phyloP scores from a whole-genome alignment of 177 flowering plant species.

The Telopea speciosissima region DNA sequence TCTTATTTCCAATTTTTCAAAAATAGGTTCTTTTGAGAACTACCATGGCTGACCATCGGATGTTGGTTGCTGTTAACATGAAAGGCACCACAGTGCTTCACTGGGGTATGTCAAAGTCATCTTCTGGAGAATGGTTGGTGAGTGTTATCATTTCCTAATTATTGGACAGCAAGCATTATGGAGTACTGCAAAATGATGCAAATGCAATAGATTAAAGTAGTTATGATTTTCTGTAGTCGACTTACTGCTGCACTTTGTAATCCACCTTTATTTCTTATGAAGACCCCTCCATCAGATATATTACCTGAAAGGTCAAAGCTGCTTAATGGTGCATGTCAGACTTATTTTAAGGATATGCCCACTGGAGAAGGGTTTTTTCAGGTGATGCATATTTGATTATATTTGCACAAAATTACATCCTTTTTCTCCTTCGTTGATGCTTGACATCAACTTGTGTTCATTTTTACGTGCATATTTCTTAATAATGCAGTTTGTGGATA shows the following conservation, averaged over 20 bases:
- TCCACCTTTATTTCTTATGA: background rate
- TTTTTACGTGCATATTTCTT: background rate
- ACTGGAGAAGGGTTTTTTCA: slow-evolving; percentile 28
- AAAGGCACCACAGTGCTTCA: slow-evolving; percentile 34
- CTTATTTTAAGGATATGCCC: slow-evolving; percentile 29
- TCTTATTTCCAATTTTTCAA: background rate
- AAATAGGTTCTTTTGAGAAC: slow-evolving; percentile 26
- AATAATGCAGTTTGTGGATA: slow-evolving; percentile 26
- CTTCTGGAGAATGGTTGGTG: slow-evolving; percentile 43
- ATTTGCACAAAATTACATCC: background rate
- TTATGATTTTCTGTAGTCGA: background rate
- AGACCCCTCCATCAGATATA: slow-evolving; percentile 36
- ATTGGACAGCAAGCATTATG: background rate
- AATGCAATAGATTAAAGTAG: background rate
- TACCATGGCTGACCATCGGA: slow-evolving; percentile 22
- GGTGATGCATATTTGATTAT: slow-evolving; percentile 12
- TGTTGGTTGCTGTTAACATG: slow-evolving; percentile 28
- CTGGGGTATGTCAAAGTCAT: slow-evolving; percentile 37
- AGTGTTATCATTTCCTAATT: slow-evolving; percentile 8
- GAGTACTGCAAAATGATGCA: background rate
- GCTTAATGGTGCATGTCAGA: slow-evolving; percentile 42
- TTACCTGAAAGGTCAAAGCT: slow-evolving; percentile 42
- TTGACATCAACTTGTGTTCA: background rate
- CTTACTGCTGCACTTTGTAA: background rate
- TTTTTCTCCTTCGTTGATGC: background rate